Conservation (phyloP, 2,329 filamentous ascomycete genomes). For the Aspergillus sojae region DNA sequence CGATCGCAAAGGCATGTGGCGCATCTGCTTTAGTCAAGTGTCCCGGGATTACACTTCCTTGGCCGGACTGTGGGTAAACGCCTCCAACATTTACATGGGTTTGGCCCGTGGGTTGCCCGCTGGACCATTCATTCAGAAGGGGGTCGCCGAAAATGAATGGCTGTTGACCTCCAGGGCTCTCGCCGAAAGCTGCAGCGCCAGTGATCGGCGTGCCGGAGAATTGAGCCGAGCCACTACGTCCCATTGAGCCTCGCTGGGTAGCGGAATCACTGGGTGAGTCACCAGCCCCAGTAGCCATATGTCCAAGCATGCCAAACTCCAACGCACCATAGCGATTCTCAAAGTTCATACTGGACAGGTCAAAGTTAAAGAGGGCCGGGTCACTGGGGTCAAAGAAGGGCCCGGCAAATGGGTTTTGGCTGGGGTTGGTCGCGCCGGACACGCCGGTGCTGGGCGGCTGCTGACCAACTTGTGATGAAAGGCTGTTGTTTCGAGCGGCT, state of each 20-base stretch:
- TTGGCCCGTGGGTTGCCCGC: slow-evolving; percentile 36
- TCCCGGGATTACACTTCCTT: slow-evolving; percentile 40
- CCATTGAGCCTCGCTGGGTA: slow-evolving; percentile 51
- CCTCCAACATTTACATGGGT: slow-evolving; percentile 37
- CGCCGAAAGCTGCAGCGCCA: slow-evolving; percentile 43
- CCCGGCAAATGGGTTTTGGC: slow-evolving; percentile 51
- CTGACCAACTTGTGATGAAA: slow-evolving; percentile 49
- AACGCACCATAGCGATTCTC: slow-evolving; percentile 94
- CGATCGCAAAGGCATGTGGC: slow-evolving; percentile 64
- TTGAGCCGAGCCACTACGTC: slow-evolving; percentile 44
- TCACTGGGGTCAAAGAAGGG: slow-evolving; percentile 87
- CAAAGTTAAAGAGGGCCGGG: slow-evolving; percentile 91
- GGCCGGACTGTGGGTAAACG: slow-evolving; percentile 35
- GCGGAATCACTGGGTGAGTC: slow-evolving; percentile 70
- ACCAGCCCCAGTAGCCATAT: slow-evolving; percentile 91
- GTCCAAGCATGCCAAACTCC: slow-evolving; percentile 93
- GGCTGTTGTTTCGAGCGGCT: slow-evolving; percentile 36
- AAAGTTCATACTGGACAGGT: slow-evolving; percentile 91
- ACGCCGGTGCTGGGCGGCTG: slow-evolving; percentile 52
- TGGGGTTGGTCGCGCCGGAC: slow-evolving; percentile 48
- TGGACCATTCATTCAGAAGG: slow-evolving; percentile 50
- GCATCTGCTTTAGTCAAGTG: slow-evolving; percentile 48
- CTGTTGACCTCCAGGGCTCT: slow-evolving; percentile 47
- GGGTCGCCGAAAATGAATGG: slow-evolving; percentile 51
- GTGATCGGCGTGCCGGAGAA: slow-evolving; percentile 40